Base-by-base conservation (phyloP, 2,329 filamentous ascomycete species). In the Oidium heveae region DNA sequence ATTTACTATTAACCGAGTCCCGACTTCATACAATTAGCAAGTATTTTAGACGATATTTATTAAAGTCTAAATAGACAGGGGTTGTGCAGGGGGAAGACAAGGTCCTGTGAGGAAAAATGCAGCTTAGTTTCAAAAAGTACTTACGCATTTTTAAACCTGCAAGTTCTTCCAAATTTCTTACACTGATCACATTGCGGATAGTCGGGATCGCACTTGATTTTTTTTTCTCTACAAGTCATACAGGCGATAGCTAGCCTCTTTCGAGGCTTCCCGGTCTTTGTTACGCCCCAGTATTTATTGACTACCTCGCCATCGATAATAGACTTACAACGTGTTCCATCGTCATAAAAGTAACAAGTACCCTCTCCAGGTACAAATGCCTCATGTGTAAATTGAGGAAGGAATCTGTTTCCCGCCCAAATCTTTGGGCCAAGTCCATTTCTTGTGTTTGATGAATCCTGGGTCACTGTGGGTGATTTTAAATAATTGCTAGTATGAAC, bases 121-220 rank as follows among this genome's bases (percentile, higher is more conserved):
- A 32, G 28, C 22, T 32, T 16, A 22, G 47, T 10, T 32, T 22
- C n/a, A 24, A 53, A 55, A 24, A 28, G 33, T 16, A 80, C 82
- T 77, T 70, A 89, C 84, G 84, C 84, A 68, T 84, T 85, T 68
- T 86, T 84, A 64, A 86, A 87, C 67, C 82, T 82, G 75, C 88
- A 94, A 18, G 82, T 73, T 51, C 86, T 76, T 55, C 87, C 86
- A 64, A 89, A 89, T 69, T 94, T 94, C 65, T 91, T 83, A 66
- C 88, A 95, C 68, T 94, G 87, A 54, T 88, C 77, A 62, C 88
- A 95, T 61, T 86, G 86, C 41, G 84, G 84, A 59, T 79, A 82
- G 61, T 88, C 86, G 1, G 87, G 88, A 59, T 94, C 86, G 64
- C 88, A 95, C 67, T 94, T 94, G 70, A 95, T 94, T 73, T 94